Conservation (phyloP, 1,284 basidiomycete species). For the Rhodotorula sp. region DNA sequence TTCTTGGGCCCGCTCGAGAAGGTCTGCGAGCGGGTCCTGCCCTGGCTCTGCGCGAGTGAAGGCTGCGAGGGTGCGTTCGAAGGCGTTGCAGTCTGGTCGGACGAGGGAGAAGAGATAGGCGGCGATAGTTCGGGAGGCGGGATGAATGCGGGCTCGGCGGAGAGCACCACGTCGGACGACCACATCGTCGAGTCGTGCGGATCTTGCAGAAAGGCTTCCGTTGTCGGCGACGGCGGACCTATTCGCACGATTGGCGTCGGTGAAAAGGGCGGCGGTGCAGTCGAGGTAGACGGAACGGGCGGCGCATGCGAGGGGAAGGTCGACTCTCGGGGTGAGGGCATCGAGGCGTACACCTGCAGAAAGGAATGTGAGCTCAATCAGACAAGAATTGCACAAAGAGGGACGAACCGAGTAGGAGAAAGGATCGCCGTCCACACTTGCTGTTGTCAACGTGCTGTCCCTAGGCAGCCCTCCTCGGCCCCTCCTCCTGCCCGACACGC, state of each 20-base stretch:
- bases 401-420: conserved; percentile 32
- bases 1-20: conserved; percentile 13
- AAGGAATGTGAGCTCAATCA: too few species aligned
- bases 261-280: background rate
- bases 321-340: conserved; percentile 5
- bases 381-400: background rate
- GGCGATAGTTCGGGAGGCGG: background rate
- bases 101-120: background rate
- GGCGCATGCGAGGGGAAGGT: background rate
- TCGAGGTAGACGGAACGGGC: background rate
- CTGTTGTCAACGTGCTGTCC: conserved; percentile 13
- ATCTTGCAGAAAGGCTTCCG: conserved; percentile 5
- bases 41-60: background rate
- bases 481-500: background rate
- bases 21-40: conserved; percentile 14
- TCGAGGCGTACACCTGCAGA: conserved; percentile 19
- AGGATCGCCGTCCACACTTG: conserved; percentile 15
- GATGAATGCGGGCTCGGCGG: background rate
- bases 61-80: background rate
- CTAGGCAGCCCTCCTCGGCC: background rate
- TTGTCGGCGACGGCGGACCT: conserved; percentile 28
- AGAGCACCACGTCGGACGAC: background rate
- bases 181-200: conserved; percentile 16
- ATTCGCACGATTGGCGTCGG: conserved; percentile 16
- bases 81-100: background rate